Evolutionary conservation across 2,329 filamentous ascomycete genomes (phyloP).

Genomic region (Talaromyces amestolkiae): DNA sequence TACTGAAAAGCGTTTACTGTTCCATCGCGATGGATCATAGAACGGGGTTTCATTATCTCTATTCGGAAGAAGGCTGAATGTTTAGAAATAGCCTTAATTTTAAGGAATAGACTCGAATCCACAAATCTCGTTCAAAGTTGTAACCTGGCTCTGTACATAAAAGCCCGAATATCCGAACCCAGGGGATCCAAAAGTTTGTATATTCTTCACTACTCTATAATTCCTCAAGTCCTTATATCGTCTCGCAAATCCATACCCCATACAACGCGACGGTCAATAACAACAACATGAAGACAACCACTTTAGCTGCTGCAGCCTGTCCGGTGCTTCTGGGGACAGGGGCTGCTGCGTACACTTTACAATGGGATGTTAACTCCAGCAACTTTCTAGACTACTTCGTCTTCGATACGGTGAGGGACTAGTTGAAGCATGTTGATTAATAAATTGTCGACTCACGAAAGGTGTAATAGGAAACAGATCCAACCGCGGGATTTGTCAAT

Average conservation of each 20-base stretch:
- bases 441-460: background rate
- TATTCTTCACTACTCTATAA: background rate
- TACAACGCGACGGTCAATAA: background rate
- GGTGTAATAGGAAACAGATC: constrained; percentile 47
- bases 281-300: constrained; percentile 2
- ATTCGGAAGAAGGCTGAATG: background rate
- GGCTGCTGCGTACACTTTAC: background rate
- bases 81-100: background rate
- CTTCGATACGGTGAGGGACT: constrained; percentile 11
- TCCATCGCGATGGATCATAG: background rate
- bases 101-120: background rate
- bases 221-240: background rate
- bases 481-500: constrained; percentile 53
- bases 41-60: background rate
- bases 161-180: background rate
- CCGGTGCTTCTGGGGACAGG: constrained; percentile 2
- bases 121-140: background rate
- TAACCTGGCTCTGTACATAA: background rate
- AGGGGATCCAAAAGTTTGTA: too few relatives aligned
- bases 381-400: constrained; percentile 17
- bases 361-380: constrained; percentile 16
- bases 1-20: background rate
- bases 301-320: background rate
- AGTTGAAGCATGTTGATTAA: background rate
- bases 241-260: too few relatives aligned